phyloP scores from a whole-genome alignment of 2,329 filamentous ascomycete species.

The Stemphylium beticola region DNA sequence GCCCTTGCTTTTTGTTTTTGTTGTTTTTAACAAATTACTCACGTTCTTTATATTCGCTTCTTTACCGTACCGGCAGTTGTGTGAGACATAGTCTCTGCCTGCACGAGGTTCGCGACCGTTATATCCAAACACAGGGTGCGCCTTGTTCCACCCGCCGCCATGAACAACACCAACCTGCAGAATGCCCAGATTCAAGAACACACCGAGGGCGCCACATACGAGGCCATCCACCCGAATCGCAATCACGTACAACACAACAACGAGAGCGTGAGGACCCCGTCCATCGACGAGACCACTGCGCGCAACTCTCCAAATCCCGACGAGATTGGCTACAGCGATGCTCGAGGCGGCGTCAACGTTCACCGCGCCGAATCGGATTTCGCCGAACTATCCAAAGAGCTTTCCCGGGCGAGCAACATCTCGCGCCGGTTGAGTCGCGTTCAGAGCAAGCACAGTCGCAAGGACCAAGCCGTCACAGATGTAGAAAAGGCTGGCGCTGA shows the following conservation, averaged over 20 bases:
- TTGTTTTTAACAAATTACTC: slow-evolving; percentile 7
- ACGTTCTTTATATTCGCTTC: slow-evolving; percentile 22
- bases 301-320: slow-evolving; percentile 30
- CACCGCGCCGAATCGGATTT: slow-evolving; percentile 74
- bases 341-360: slow-evolving; percentile 61
- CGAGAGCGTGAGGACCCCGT: slow-evolving; percentile 29
- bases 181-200: slow-evolving; percentile 29
- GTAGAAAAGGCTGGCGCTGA: slow-evolving; percentile 62
- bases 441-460: slow-evolving; percentile 55
- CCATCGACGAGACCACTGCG: slow-evolving; percentile 27
- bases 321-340: slow-evolving; percentile 24
- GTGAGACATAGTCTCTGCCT: slow-evolving; percentile 9
- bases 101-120: neutral
- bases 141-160: slow-evolving; percentile 26
- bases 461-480: slow-evolving; percentile 52
- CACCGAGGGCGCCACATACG: slow-evolving; percentile 33
- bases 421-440: slow-evolving; percentile 51
- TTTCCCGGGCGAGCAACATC: slow-evolving; percentile 50
- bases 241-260: slow-evolving; percentile 21
- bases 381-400: slow-evolving; percentile 63
- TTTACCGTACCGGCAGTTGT: slow-evolving; percentile 10
- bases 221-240: slow-evolving; percentile 36
- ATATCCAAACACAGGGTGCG: slow-evolving; percentile 18
- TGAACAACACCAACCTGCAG: slow-evolving; percentile 35
- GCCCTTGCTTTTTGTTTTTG: slow-evolving; percentile 1